A percentile compares a stretch with the other conserved stretches of the same genome.
Conservation (phyloP, 371 early-diverging fungal species). For the Blyttiomyces sp. region DNA sequence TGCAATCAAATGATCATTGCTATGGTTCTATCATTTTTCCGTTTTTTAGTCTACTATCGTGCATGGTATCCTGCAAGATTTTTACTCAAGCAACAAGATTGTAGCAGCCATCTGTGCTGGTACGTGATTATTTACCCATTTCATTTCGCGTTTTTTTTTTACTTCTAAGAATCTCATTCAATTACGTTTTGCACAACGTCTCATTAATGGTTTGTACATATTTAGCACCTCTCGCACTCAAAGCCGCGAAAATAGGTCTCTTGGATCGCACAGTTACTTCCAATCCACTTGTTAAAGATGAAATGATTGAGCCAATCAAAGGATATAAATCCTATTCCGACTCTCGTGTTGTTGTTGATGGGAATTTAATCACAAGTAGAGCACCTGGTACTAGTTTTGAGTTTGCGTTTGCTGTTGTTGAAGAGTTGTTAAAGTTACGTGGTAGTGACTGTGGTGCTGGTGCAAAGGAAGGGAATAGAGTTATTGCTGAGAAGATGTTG, state of each 20-base stretch:
- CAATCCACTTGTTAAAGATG: constrained; percentile 69
- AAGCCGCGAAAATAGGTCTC: constrained; percentile 56
- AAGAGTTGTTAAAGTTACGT: too few relatives aligned
- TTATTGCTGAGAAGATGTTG: too few relatives aligned
- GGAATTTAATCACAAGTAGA: constrained; percentile 79
- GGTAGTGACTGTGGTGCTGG: too few relatives aligned
- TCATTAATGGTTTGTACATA: constrained; percentile 78
- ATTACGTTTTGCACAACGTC: constrained; percentile 49
- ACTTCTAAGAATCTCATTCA: constrained; percentile 55
- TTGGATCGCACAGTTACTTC: constrained; percentile 60
- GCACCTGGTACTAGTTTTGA: constrained; percentile 85
- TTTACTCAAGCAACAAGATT: constrained; percentile 52
- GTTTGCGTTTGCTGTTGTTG: constrained; percentile 78
- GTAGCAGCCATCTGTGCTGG: constrained; percentile 86
- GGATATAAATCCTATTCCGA: constrained; percentile 59
- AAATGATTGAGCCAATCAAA: too few relatives aligned
- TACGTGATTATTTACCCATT: too few relatives aligned
- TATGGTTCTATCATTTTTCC: constrained; percentile 55
- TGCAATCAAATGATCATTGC: too few relatives aligned
- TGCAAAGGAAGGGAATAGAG: too few relatives aligned
- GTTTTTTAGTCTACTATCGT: constrained; percentile 59
- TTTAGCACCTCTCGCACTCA: constrained; percentile 63
- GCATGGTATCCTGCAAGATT: constrained; percentile 52
- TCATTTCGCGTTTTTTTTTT: too few relatives aligned
- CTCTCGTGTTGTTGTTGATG: constrained; percentile 73